Percentiles rank a stretch among this genome's conserved stretches.
phyloP scores from a whole-genome alignment of 2,329 filamentous ascomycete species.

The Epicoccum sorghinum region DNA sequence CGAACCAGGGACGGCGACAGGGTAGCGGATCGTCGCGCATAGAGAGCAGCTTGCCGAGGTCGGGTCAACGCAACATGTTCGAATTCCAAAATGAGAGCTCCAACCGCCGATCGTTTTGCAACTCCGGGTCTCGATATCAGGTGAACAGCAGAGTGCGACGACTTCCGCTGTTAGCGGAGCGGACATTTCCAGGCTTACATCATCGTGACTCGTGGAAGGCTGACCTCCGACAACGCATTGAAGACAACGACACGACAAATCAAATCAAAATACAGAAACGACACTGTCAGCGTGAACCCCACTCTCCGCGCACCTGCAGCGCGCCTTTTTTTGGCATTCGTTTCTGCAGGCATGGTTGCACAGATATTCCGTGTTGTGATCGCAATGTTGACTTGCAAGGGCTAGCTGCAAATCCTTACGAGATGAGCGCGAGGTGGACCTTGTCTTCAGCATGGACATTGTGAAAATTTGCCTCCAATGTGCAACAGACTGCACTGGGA shows the following conservation, averaged over 20 bases:
- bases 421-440: constrained; percentile 17
- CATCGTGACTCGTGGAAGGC: constrained; percentile 19
- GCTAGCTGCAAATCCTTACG: constrained; percentile 8
- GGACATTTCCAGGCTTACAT: constrained; percentile 26
- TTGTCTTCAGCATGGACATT: constrained; percentile 13
- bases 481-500: constrained; percentile 6
- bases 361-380: constrained; percentile 3
- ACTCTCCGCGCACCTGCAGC: background rate
- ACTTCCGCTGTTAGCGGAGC: constrained; percentile 15
- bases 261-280: background rate
- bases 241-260: background rate
- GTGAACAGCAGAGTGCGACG: constrained; percentile 24
- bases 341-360: constrained; percentile 6
- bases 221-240: constrained; percentile 8
- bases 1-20: constrained; percentile 33
- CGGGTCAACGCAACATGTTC: constrained; percentile 35
- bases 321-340: constrained; percentile 4
- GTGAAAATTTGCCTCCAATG: constrained; percentile 10
- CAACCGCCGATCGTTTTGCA: constrained; percentile 21
- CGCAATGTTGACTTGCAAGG: constrained; percentile 14
- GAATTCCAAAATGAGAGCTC: constrained; percentile 24
- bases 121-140: constrained; percentile 19
- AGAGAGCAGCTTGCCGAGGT: constrained; percentile 32
- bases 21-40: constrained; percentile 37
- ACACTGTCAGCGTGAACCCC: constrained; percentile 10